Conservation (phyloP, 169 alveolate species). For the Plasmodium coatneyi region DNA sequence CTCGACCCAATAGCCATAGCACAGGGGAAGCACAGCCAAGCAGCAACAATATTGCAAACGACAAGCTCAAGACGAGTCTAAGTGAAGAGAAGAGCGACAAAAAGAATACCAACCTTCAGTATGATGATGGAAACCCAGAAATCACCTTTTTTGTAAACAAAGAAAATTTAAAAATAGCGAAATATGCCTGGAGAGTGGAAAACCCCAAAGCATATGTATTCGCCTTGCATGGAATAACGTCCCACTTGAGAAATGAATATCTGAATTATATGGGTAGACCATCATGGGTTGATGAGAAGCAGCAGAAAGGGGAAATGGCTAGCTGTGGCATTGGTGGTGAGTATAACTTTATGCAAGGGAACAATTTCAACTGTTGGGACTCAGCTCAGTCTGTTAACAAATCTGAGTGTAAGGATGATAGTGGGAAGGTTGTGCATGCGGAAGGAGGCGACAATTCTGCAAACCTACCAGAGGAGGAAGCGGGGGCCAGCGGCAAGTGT, state of each 20-base stretch:
- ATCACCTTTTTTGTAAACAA: constrained; percentile 80
- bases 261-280: constrained; percentile 74
- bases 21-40: not conserved
- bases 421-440: not conserved
- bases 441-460: not conserved
- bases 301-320: not conserved
- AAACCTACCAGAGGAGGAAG: not conserved
- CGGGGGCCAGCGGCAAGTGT: not conserved
- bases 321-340: not conserved
- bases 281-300: constrained; percentile 16
- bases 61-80: not conserved
- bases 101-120: not conserved
- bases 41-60: not conserved
- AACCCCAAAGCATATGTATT: constrained; percentile 79
- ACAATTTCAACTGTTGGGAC: not conserved
- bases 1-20: not conserved
- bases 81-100: constrained; percentile 6
- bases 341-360: not conserved
- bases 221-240: constrained; percentile 81
- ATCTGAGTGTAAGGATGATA: not conserved
- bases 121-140: constrained; percentile 75
- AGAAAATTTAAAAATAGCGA: constrained; percentile 78
- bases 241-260: constrained; percentile 82
- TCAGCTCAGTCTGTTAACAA: not conserved
- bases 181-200: constrained; percentile 76